Evolutionary conservation across 2,329 filamentous ascomycete genomes (phyloP), one percentile per base, ranked within the genome.

Genomic region (Ophiostoma tasmaniense): DNA sequence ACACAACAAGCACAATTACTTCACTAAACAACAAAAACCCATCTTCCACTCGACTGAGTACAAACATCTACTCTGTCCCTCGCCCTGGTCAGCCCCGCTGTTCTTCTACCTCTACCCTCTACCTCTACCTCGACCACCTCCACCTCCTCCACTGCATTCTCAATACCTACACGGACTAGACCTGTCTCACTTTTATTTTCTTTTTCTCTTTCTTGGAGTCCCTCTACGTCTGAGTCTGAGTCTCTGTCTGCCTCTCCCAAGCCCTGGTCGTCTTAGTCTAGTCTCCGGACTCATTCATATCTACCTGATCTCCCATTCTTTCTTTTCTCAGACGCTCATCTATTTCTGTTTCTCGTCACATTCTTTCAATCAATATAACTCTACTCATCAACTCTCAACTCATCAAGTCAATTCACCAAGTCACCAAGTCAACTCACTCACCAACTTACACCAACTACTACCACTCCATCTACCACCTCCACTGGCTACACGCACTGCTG

Each of bases 291-390:
- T 61, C 55, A 30, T 22, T 64, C 52, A 64, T 64, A 50, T 69
- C 20, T 39, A 45, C 55, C 65, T 69, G 42, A 55, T 45, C 62
- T 67, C 64, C 37, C 59, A 3, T 35, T 35, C 17, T 66, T 33
- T 62, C 52, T 65, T 61, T 68, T 69, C 14, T 65, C 35, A 28
- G 35, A 52, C 22, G 62, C 8, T 39, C 64, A 52, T 35, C 17
- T 55, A 20, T 28, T 52, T 28, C 39, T 45, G n/a, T 45, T 30
- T 22, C 64, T 25, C 5, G 5, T 25, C 22, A 11, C 25, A 66
- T 28, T n/a, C 14, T 42, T 22, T 3, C 45, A 30, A 6, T 22
- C 68, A 7, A 62, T 35, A 37, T 66, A 25, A 22, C 66, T 67
- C 45, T 6, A 52, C 28, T 1, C 28, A 20, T 25, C 13, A 50